Conservation (phyloP, 345 rosid species). For the Boechera retrofracta region DNA sequence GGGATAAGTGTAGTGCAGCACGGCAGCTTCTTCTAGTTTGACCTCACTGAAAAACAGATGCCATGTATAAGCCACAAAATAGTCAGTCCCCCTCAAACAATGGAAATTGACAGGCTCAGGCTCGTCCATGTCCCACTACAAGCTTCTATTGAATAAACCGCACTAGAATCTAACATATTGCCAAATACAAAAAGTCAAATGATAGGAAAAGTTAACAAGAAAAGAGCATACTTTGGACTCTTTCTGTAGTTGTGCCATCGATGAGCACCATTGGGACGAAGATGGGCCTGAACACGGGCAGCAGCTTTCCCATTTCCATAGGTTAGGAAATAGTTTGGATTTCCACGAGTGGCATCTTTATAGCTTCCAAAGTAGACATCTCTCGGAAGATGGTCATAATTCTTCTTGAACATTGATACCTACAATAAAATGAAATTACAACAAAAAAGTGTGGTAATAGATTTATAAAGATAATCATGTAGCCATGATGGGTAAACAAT, state of each 20-base stretch:
- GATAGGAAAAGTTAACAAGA: slow-evolving; percentile 23
- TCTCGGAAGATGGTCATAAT: slow-evolving; percentile 87
- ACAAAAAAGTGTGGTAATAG: background rate
- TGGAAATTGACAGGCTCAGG: background rate
- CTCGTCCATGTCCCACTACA: slow-evolving; percentile 13
- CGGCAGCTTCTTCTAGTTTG: slow-evolving; percentile 87
- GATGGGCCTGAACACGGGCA: slow-evolving; percentile 88
- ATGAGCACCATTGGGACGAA: slow-evolving; percentile 98
- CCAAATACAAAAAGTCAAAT: slow-evolving; percentile 3
- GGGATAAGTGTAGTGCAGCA: slow-evolving; percentile 89
- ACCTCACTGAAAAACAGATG: slow-evolving; percentile 58
- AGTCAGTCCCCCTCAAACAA: background rate
- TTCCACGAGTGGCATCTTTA: slow-evolving; percentile 83
- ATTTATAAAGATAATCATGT: slow-evolving; percentile 8
- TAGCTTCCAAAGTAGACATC: slow-evolving; percentile 88
- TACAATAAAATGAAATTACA: slow-evolving; percentile 37
- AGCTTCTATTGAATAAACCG: slow-evolving; percentile 3
- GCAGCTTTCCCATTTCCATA: slow-evolving; percentile 99
- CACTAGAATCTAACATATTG: slow-evolving; percentile 14
- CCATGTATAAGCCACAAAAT: slow-evolving; percentile 21
- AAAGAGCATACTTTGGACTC: slow-evolving; percentile 59
- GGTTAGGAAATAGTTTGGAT: slow-evolving; percentile 89
- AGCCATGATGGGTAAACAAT: background rate
- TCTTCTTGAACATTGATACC: slow-evolving; percentile 97
- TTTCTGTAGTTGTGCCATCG: slow-evolving; percentile 97